Percentiles rank a stretch among this genome's conserved stretches.
Evolutionary conservation across 192 early-diverging fungal species (phyloP).

Genomic region (Coemansia sp.): DNA sequence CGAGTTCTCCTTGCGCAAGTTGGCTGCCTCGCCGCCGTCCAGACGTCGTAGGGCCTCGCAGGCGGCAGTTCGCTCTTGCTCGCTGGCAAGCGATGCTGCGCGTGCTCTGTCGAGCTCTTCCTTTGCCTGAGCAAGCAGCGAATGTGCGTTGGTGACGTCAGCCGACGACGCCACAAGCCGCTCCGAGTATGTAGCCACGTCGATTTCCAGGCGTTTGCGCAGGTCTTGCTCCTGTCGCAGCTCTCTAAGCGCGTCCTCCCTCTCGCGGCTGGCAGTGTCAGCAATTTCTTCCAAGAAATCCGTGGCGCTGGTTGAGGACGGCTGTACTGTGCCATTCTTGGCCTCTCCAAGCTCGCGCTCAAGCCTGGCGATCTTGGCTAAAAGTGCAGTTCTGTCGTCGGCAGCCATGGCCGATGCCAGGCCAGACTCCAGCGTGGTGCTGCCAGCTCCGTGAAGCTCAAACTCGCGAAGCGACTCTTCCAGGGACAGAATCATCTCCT

Average conservation of each 20-base stretch:
- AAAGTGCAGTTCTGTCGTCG: slow-evolving; percentile 42
- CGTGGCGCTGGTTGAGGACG: slow-evolving; percentile 14
- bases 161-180: slow-evolving; percentile 19
- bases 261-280: slow-evolving; percentile 48
- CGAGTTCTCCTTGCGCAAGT: slow-evolving; percentile 37
- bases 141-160: slow-evolving; percentile 25
- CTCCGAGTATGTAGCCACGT: slow-evolving; percentile 24
- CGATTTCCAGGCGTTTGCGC: slow-evolving; percentile 49
- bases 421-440: slow-evolving; percentile 25
- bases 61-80: slow-evolving; percentile 30
- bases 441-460: slow-evolving; percentile 60
- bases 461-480: slow-evolving; percentile 82
- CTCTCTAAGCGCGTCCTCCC: slow-evolving; percentile 43
- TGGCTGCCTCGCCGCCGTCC: slow-evolving; percentile 42
- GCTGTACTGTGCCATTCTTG: background rate
- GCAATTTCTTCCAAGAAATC: slow-evolving; percentile 41
- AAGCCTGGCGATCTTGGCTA: slow-evolving; percentile 58
- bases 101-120: slow-evolving; percentile 48
- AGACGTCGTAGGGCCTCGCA: slow-evolving; percentile 41
- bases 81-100: slow-evolving; percentile 33
- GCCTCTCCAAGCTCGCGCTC: slow-evolving; percentile 62
- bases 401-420: slow-evolving; percentile 36
- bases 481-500: slow-evolving; percentile 74
- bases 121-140: slow-evolving; percentile 28
- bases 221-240: slow-evolving; percentile 29